Evolutionary conservation across 2,329 filamentous ascomycete species (phyloP).

Genomic region (Lasiodiplodia citricola): DNA sequence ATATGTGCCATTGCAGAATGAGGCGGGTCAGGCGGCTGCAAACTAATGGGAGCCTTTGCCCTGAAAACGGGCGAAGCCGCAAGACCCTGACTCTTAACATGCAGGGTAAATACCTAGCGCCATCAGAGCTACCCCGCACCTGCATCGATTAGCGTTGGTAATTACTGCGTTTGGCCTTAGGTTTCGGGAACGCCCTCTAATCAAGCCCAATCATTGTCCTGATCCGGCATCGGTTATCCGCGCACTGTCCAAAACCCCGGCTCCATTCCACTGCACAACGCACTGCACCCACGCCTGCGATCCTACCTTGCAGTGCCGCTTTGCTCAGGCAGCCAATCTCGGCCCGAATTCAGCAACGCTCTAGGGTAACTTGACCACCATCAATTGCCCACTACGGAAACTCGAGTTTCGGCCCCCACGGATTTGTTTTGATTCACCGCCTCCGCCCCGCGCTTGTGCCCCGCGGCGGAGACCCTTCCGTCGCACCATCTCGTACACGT

Average conservation of each 20-base stretch:
- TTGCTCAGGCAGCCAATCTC: neutral
- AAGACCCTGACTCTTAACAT: neutral
- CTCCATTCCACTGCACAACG: neutral
- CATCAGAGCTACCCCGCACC: neutral
- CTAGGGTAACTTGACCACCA: neutral
- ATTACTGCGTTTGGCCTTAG: neutral
- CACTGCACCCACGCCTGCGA: neutral
- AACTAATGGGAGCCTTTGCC: neutral
- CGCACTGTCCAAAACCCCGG: neutral
- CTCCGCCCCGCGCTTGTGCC: neutral
- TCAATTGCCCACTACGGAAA: neutral
- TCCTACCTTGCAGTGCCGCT: too few relatives aligned
- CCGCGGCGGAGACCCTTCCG: neutral
- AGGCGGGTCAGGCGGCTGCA: neutral
- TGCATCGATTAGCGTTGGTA: neutral
- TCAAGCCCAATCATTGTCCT: neutral
- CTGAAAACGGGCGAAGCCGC: neutral
- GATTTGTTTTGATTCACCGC: neutral
- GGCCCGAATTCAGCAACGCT: neutral
- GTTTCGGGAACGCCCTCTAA: neutral
- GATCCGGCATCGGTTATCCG: neutral
- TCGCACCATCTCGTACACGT: neutral
- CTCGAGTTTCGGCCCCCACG: neutral
- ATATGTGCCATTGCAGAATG: neutral
- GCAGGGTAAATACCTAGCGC: neutral